Evolutionary conservation across 2,329 filamentous ascomycete species (phyloP).

Genomic region (Colletotrichum spinosum): DNA sequence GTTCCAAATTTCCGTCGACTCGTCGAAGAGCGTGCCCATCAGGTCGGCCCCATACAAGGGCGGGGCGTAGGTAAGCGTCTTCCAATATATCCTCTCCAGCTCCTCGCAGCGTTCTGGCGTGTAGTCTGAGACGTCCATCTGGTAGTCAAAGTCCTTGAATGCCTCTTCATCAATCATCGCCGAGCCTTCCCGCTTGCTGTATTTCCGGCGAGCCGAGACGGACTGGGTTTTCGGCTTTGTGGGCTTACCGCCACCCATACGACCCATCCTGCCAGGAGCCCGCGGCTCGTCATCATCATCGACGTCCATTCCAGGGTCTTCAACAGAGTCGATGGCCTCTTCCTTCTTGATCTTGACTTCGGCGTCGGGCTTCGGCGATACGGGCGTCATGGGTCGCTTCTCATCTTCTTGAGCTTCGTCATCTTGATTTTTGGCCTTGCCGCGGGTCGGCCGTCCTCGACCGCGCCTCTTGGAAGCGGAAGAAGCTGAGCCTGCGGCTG

Average conservation of each 20-base stretch:
- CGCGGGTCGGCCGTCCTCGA: constrained; percentile 53
- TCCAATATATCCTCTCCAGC: constrained; percentile 96
- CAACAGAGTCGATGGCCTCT: constrained; percentile 60
- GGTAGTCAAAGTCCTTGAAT: constrained; percentile 92
- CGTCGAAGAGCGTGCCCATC: constrained; percentile 93
- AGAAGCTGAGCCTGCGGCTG: constrained; percentile 39
- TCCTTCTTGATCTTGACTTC: constrained; percentile 44
- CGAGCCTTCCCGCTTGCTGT: constrained; percentile 81
- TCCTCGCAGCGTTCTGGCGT: constrained; percentile 93
- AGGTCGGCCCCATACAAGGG: constrained; percentile 97
- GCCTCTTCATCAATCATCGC: constrained; percentile 89
- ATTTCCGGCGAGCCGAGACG: constrained; percentile 87
- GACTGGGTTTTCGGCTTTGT: constrained; percentile 75
- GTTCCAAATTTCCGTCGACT: constrained; percentile 88
- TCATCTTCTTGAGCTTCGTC: constrained; percentile 47
- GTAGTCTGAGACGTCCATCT: constrained; percentile 87
- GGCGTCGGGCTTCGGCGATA: constrained; percentile 48
- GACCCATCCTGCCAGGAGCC: constrained; percentile 48
- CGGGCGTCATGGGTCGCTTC: constrained; percentile 34
- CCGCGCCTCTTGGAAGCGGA: constrained; percentile 53
- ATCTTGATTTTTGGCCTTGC: constrained; percentile 50
- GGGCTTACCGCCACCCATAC: constrained; percentile 62
- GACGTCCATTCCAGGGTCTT: constrained; percentile 53
- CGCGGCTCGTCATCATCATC: constrained; percentile 53
- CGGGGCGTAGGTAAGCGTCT: constrained; percentile 92